Conservation (phyloP, 2,329 filamentous ascomycete genomes). For the Canariomyces notabilis region DNA sequence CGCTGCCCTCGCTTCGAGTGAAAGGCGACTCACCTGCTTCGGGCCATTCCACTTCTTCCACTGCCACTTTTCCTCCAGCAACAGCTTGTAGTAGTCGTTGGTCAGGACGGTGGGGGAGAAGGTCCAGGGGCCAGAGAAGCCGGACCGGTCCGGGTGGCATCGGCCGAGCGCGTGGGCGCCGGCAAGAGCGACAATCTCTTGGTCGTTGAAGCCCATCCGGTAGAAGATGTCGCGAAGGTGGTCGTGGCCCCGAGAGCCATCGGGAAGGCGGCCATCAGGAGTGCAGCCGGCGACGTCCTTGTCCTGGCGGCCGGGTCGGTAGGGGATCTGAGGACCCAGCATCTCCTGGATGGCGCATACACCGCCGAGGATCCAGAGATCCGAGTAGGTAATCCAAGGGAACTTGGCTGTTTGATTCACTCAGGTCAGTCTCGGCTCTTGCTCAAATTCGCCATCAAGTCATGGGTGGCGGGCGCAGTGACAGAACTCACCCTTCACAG, state of each 20-base stretch:
- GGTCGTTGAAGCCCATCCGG: constrained; percentile 97
- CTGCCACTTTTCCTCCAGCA: constrained; percentile 88
- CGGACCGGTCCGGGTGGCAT: constrained; percentile 80
- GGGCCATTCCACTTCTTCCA: constrained; percentile 90
- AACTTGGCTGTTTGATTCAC: constrained; percentile 54
- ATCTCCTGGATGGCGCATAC: constrained; percentile 90
- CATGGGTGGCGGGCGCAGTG: background rate
- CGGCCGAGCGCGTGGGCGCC: constrained; percentile 86
- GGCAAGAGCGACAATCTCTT: constrained; percentile 85
- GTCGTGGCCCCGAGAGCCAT: constrained; percentile 69
- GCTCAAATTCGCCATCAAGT: no score
- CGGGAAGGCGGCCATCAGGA: constrained; percentile 74
- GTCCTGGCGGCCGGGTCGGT: constrained; percentile 80
- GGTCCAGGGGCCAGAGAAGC: constrained; percentile 85
- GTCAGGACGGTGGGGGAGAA: constrained; percentile 87
- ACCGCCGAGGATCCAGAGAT: constrained; percentile 91
- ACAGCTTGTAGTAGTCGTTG: constrained; percentile 89
- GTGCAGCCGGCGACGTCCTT: constrained; percentile 79
- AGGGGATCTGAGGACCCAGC: constrained; percentile 82
- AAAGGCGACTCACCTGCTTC: constrained; percentile 54
- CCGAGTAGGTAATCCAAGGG: constrained; percentile 95
- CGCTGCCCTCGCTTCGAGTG: background rate
- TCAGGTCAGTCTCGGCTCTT: no score
- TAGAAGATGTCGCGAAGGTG: constrained; percentile 90
- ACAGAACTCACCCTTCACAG: constrained; percentile 64